These are phyloP conservation scores for Juncus effusus DNA, from an alignment of 176 grass and related monocot genomes.

Conservation along the genomic window DNA sequence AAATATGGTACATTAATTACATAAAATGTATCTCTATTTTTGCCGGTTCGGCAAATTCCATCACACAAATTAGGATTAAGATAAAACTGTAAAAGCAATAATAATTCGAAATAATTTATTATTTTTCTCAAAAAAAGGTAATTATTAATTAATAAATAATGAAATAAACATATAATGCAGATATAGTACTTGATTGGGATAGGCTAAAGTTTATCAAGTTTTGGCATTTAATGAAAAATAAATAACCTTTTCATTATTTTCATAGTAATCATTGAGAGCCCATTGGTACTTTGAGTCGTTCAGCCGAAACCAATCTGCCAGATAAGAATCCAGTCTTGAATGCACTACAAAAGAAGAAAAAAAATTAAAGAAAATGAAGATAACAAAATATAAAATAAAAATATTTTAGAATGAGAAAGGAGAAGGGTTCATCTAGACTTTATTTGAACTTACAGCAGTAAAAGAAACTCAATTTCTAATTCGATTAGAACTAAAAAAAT, in stretches of 20 bases:
- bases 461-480: background rate
- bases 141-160: too few species aligned
- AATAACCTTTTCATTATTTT: conserved; percentile 51
- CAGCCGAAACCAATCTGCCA: conserved; percentile 79
- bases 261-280: conserved; percentile 67
- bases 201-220: background rate
- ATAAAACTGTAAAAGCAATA: too few species aligned
- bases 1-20: background rate
- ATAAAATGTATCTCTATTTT: background rate
- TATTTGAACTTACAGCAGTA: too few species aligned
- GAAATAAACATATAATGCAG: too few species aligned
- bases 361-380: conserved; percentile 19
- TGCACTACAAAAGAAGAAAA: conserved; percentile 53
- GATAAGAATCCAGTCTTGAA: conserved; percentile 65
- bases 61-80: background rate
- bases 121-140: too few species aligned
- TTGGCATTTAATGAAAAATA: background rate
- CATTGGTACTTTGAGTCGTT: conserved; percentile 82
- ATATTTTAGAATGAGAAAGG: too few species aligned
- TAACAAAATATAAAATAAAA: conserved; percentile 4
- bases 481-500: background rate
- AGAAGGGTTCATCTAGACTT: too few species aligned
- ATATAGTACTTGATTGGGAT: background rate
- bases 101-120: too few species aligned
- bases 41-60: background rate